Base-by-base conservation (phyloP, 2,329 filamentous ascomycete genomes). In the Fusarium anguioides region DNA sequence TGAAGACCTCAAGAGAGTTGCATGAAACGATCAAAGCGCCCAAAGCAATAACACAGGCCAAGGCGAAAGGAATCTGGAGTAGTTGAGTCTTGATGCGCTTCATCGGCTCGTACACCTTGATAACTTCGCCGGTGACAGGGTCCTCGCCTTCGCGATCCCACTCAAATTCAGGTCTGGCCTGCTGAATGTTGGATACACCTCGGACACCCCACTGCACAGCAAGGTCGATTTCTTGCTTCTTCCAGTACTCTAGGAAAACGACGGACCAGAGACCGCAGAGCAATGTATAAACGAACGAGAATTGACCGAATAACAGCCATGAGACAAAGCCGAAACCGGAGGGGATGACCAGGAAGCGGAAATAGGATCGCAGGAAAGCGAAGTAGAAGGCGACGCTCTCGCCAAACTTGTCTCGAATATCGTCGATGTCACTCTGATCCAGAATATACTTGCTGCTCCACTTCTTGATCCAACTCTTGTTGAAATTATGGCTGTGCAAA, bases 161-260 rank as follows among this genome's bases (percentile, higher is more conserved):
- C 68, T 87, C 80, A 78, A 97, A 98, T 72, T 95, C 87, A 33
- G 87, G 86, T 44, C 94, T 86, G 68, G 90, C 91, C 40, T 87
- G 87, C 73, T 97, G 92, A 51, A 97, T 93, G 47, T 83, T 86
- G 6, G 92, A 94, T 2, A 97, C 94, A 8, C 92, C 91, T 48
- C 91, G 89, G 5, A 97, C 94, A 15, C 92, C 91, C 95, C 95
- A 98, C 71, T 93, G 88, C 17, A 97, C 88, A 10, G 91, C 90
- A 9, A 98, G 83, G 74, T 98, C 94, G 3, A 89, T 83, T 78
- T 98, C 93, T 77, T 96, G 93, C 72, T 95, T 91, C 81, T 96
- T 97, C 95, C 95, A 98, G 78, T 92, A 97, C 76, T 98, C 95
- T 56, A 97, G 91, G 75, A 97, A 97, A 45, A 95, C 82, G 4